phyloP scores from a whole-genome alignment of 2,329 filamentous ascomycete genomes.

The Ophiostoma fasciatum region DNA sequence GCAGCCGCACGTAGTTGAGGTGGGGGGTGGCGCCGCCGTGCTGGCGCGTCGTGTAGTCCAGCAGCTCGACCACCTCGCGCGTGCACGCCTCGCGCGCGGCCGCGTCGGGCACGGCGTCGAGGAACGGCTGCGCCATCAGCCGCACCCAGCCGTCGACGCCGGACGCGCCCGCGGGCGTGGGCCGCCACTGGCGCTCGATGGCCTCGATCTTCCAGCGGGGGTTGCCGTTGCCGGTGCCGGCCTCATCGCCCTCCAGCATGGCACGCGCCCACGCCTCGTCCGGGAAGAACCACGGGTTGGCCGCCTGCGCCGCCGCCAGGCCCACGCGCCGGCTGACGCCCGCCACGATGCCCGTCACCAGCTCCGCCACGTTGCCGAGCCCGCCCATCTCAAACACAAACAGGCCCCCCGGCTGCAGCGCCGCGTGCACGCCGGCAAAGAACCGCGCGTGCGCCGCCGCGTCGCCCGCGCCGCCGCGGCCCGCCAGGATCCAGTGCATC shows the following conservation, averaged over 20 bases:
- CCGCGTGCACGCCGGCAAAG: constrained; percentile 35
- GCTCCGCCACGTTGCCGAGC: constrained; percentile 51
- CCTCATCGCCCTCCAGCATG: constrained; percentile 18
- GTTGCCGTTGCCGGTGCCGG: constrained; percentile 17
- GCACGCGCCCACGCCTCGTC: constrained; percentile 42
- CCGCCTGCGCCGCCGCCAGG: constrained; percentile 30
- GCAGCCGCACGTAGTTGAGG: constrained; percentile 35
- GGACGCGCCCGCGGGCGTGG: constrained; percentile 41
- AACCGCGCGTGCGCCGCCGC: constrained; percentile 31
- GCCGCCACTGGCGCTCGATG: constrained; percentile 49
- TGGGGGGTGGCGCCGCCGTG: constrained; percentile 42
- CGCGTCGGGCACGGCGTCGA: constrained; percentile 33
- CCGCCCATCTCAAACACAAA: constrained; percentile 62
- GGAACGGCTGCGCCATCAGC: constrained; percentile 44
- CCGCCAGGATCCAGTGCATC: constrained; percentile 49
- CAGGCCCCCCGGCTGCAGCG: constrained; percentile 37
- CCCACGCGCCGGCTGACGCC: constrained; percentile 37
- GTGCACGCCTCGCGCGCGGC: constrained; percentile 36
- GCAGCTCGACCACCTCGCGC: constrained; percentile 35
- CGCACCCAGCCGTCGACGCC: constrained; percentile 52
- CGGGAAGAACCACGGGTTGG: constrained; percentile 59
- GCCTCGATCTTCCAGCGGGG: constrained; percentile 34
- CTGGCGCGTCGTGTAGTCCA: constrained; percentile 38
- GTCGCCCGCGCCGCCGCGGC: too few species aligned
- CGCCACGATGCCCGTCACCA: constrained; percentile 40